These are phyloP conservation scores for Populus nigra DNA, from an alignment of 345 rosid genomes.

Conservation along the genomic window DNA sequence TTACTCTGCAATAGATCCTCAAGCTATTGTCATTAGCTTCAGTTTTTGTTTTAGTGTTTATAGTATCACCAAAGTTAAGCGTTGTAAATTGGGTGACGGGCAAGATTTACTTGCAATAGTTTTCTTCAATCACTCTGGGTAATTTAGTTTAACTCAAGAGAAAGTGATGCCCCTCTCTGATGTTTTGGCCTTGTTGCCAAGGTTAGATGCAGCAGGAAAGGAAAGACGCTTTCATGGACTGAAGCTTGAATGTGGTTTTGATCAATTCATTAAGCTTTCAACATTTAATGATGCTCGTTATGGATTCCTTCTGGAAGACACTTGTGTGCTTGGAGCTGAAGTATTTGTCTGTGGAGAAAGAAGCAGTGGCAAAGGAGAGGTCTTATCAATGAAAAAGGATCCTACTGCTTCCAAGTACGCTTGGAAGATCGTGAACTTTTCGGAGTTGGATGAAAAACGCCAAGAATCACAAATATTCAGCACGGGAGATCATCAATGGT, in stretches of 20 bases:
- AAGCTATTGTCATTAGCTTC: too few relatives aligned
- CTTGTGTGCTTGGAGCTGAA: constrained; percentile 44
- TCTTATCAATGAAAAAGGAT: constrained; percentile 26
- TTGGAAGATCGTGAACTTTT: constrained; percentile 42
- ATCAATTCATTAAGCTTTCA: constrained; percentile 28
- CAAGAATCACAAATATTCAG: constrained; percentile 22
- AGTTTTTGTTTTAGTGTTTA: too few relatives aligned
- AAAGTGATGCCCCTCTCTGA: not conserved
- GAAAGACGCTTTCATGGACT: constrained; percentile 34
- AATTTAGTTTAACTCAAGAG: too few relatives aligned
- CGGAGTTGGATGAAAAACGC: constrained; percentile 6
- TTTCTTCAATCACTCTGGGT: too few relatives aligned
- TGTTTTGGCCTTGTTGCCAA: not conserved
- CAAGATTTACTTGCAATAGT: not conserved
- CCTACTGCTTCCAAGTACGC: not conserved
- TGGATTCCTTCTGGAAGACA: constrained; percentile 38
- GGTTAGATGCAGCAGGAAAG: constrained; percentile 31
- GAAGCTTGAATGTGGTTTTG: constrained; percentile 41
- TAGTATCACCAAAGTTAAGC: too few relatives aligned
- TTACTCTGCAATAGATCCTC: too few relatives aligned
- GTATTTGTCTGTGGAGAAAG: constrained; percentile 38
- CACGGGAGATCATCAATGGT: constrained; percentile 42
- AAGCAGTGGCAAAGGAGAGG: constrained; percentile 33
- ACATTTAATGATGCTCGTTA: constrained; percentile 23
- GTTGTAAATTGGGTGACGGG: not conserved